phyloP scores from a whole-genome alignment of 176 grass and related monocot species.

The Saccharum officinarum region DNA sequence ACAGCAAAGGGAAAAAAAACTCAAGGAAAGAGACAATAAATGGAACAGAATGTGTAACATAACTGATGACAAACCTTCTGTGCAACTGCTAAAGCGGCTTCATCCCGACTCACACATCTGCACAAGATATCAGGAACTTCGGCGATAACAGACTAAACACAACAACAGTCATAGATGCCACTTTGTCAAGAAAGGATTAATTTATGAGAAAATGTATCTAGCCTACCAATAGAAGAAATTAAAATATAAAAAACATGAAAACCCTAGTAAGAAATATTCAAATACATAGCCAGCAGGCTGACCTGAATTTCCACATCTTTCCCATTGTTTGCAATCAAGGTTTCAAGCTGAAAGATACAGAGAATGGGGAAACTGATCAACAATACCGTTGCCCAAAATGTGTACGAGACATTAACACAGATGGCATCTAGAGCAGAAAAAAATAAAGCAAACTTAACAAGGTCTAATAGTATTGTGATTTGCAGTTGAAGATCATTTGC shows the following conservation, averaged over 20 bases:
- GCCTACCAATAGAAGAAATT: neutral
- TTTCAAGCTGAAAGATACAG: constrained; percentile 62
- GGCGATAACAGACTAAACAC: constrained; percentile 70
- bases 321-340: constrained; percentile 75
- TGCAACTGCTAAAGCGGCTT: constrained; percentile 81
- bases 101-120: constrained; percentile 84
- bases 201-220: neutral
- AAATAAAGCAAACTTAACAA: constrained; percentile 18
- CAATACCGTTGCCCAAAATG: neutral
- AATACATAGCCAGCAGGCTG: neutral
- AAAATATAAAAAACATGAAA: neutral
- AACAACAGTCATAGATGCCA: constrained; percentile 37
- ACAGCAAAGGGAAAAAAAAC: neutral
- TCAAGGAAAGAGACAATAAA: neutral
- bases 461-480: neutral
- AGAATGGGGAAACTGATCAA: constrained; percentile 17
- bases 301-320: constrained; percentile 92
- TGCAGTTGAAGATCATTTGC: neutral
- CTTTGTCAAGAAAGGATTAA: neutral
- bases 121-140: constrained; percentile 91
- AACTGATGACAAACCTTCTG: constrained; percentile 62
- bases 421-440: neutral
- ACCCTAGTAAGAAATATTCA: constrained; percentile 14
- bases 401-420: neutral
- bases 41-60: constrained; percentile 9